Conservation (phyloP, 192 early-diverging fungal species). For the Coemansia sp. region DNA sequence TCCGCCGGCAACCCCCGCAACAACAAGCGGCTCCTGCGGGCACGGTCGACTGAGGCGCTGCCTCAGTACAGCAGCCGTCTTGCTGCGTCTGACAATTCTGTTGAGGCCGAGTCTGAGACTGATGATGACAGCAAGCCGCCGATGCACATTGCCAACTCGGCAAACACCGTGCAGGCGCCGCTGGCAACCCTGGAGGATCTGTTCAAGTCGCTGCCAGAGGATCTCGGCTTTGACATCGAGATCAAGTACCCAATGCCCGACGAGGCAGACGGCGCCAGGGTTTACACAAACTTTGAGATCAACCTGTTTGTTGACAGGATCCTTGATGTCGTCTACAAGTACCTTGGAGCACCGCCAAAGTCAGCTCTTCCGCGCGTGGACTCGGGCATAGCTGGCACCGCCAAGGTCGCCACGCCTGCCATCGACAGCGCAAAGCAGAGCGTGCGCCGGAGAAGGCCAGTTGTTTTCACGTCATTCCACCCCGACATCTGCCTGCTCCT, state of each 20-base stretch:
- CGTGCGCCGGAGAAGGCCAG: slow-evolving; percentile 57
- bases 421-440: slow-evolving; percentile 5
- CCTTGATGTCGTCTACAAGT: slow-evolving; percentile 68
- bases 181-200: slow-evolving; percentile 83
- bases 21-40: neutral
- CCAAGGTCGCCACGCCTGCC: neutral
- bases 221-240: slow-evolving; percentile 91
- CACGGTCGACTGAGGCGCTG: slow-evolving; percentile 36
- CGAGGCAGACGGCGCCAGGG: slow-evolving; percentile 77
- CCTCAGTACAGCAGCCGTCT: slow-evolving; percentile 1
- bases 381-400: neutral
- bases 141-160: slow-evolving; percentile 75
- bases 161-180: slow-evolving; percentile 80
- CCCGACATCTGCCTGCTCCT: slow-evolving; percentile 84
- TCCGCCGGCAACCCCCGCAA: slow-evolving; percentile 56
- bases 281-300: slow-evolving; percentile 72
- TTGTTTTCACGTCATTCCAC: slow-evolving; percentile 93
- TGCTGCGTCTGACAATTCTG: neutral
- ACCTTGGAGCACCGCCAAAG: slow-evolving; percentile 14
- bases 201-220: slow-evolving; percentile 70
- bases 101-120: neutral
- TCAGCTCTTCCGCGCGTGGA: no score
- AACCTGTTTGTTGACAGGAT: slow-evolving; percentile 88
- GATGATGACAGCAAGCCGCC: slow-evolving; percentile 8
- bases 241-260: slow-evolving; percentile 94